Conservation (phyloP, 2,329 filamentous ascomycete species). For the Rasamsonia emersonii region DNA sequence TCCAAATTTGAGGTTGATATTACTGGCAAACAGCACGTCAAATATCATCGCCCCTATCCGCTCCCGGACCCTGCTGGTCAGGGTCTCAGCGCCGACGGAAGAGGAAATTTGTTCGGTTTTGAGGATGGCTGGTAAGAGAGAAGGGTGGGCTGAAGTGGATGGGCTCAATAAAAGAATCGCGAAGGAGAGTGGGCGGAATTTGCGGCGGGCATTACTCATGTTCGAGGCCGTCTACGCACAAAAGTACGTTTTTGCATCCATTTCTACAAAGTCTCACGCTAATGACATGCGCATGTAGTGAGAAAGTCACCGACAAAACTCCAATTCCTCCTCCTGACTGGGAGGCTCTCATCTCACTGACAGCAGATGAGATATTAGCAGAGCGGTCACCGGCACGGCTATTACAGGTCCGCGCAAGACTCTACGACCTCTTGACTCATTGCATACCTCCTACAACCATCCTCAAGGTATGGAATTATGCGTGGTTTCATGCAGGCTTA, state of each 20-base stretch:
- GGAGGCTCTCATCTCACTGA: slow-evolving; percentile 82
- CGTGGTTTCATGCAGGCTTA: background rate
- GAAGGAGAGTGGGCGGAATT: slow-evolving; percentile 79
- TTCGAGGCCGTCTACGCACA: slow-evolving; percentile 95
- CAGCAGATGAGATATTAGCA: slow-evolving; percentile 86
- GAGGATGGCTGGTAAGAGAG: slow-evolving; percentile 60
- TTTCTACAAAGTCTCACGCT: slow-evolving; percentile 6
- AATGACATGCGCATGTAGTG: slow-evolving; percentile 44
- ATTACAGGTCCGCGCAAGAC: slow-evolving; percentile 76
- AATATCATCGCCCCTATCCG: slow-evolving; percentile 99
- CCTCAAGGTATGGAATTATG: slow-evolving; percentile 52
- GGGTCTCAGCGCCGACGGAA: slow-evolving; percentile 82
- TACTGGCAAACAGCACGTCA: slow-evolving; percentile 90
- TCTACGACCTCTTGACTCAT: slow-evolving; percentile 96
- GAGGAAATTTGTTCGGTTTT: slow-evolving; percentile 75
- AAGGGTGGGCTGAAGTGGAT: slow-evolving; percentile 70
- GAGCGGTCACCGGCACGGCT: slow-evolving; percentile 89
- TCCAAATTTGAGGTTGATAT: slow-evolving; percentile 81
- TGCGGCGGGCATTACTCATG: slow-evolving; percentile 87
- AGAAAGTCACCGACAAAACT: slow-evolving; percentile 80
- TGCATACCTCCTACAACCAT: slow-evolving; percentile 95
- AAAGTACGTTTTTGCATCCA: slow-evolving; percentile 56
- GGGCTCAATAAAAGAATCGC: slow-evolving; percentile 78
- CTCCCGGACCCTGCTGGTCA: slow-evolving; percentile 79
- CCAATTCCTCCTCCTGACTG: slow-evolving; percentile 92